These are phyloP conservation scores for Ceratonia siliqua DNA, from an alignment of 306 rosid genomes.

Conservation along the genomic window DNA sequence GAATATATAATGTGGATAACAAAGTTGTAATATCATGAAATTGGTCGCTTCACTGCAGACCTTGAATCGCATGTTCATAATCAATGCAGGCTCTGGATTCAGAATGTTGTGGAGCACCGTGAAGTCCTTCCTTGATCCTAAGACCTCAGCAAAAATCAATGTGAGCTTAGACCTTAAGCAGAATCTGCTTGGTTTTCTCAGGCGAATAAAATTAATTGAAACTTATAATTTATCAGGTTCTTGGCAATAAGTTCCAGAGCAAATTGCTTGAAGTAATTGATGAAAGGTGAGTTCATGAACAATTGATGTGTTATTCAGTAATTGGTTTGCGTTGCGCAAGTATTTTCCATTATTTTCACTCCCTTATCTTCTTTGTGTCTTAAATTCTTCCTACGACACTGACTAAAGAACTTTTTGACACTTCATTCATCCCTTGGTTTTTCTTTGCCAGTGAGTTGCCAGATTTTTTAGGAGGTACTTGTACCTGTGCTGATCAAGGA, in stretches of 20 bases:
- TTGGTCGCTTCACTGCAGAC: slow-evolving; percentile 64
- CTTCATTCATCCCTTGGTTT: slow-evolving; percentile 20
- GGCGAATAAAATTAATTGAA: slow-evolving; percentile 31
- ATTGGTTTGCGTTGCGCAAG: neutral
- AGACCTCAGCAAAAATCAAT: slow-evolving; percentile 84
- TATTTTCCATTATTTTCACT: neutral
- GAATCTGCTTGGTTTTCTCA: slow-evolving; percentile 28
- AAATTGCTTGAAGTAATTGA: slow-evolving; percentile 91
- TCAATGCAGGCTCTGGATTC: slow-evolving; percentile 97
- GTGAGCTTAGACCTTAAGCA: slow-evolving; percentile 45
- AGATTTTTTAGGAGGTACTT: slow-evolving; percentile 84
- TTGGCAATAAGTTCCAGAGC: slow-evolving; percentile 81
- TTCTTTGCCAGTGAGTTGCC: slow-evolving; percentile 77
- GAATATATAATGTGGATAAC: slow-evolving; percentile 3
- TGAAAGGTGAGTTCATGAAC: slow-evolving; percentile 60
- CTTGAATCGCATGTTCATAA: slow-evolving; percentile 96
- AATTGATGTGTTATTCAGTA: neutral
- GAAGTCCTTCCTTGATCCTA: slow-evolving; percentile 90
- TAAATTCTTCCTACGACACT: neutral
- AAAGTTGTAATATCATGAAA: slow-evolving; percentile 34
- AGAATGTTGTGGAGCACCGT: slow-evolving; percentile 94
- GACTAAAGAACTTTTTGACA: neutral
- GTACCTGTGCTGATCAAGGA: slow-evolving; percentile 81
- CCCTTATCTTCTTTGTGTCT: neutral
- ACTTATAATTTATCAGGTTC: slow-evolving; percentile 62